Evolutionary conservation across 2,329 filamentous ascomycete species (phyloP).

Genomic region (Myriosclerotinia duriaeana): DNA sequence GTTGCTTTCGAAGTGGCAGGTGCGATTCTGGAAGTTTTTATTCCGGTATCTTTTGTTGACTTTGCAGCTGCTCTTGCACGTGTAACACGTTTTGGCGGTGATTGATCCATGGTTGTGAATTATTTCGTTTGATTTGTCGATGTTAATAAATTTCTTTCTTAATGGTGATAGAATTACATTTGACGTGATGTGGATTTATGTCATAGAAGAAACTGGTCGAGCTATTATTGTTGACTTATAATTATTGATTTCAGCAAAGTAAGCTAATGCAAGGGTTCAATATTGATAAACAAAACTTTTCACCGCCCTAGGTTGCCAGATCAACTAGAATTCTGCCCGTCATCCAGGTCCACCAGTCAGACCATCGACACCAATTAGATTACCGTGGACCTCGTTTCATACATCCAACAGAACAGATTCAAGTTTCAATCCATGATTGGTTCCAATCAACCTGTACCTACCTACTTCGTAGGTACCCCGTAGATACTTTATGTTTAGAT

Average conservation of each 20-base stretch:
- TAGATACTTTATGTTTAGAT: no score
- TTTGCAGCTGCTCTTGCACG: slow-evolving; percentile 50
- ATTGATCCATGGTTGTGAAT: slow-evolving; percentile 48
- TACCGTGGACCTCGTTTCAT: no score
- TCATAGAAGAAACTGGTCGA: neutral
- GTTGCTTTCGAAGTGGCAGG: slow-evolving; percentile 48
- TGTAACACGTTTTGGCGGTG: slow-evolving; percentile 60
- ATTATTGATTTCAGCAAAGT: neutral
- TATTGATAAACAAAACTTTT: slow-evolving; percentile 12
- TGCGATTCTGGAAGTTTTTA: slow-evolving; percentile 49
- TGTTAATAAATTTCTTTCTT: neutral
- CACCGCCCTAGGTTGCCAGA: slow-evolving; percentile 4
- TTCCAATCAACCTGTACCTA: no score
- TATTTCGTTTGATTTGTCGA: neutral
- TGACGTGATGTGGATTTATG: slow-evolving; percentile 1
- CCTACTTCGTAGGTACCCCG: no score
- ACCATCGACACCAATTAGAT: no score
- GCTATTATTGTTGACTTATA: neutral
- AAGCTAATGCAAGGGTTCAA: slow-evolving; percentile 5
- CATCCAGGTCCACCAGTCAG: no score
- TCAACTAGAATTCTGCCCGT: neutral
- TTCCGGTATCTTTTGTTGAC: slow-evolving; percentile 41
- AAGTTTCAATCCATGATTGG: no score
- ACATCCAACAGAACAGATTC: no score
- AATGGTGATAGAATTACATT: slow-evolving; percentile 10